Evolutionary conservation across 164 flowering plant species (phyloP), one percentile per base, ranked within the genome.

Genomic region (Macadamia tetraphylla): DNA sequence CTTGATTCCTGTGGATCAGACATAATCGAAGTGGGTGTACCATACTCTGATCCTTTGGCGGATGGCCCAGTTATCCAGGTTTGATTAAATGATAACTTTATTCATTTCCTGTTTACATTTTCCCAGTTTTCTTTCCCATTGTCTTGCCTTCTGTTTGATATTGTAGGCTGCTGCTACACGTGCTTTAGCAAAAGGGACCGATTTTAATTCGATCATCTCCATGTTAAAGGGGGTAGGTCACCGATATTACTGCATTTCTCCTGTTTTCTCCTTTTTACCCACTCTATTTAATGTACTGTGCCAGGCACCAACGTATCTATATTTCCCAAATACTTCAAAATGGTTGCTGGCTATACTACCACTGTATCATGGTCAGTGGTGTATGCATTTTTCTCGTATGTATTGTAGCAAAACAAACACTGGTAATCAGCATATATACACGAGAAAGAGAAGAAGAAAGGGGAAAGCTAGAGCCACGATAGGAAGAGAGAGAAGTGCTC

Each of bases 31-130:
- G 65, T 94, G 35, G 97, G 97, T 62, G 78, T 94, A 15, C 97
- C 97, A 1, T 91, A 90, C 62, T 94, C 97, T 67, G 97, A 94
- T 77, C 96, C 97, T 65, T 75, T 94, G 70, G 97, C 96, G 18
- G 97, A 91, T 85, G 98, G 98, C 63, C 98, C 98, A 48, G 96
- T 91, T 67, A 94, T 91, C 63, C 97, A 94, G 97, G 98, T 89
- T 42, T 55, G 67, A 15, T 10, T 58, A 17, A 42, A 8, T 59
- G 62, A n/a, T 64, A 32, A 5, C 3, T 58, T 75, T 60, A 31
- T 51, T 35, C 13, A 1, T 64, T 31, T 3, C 44, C 4, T 56
- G 40, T 35, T 35, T 35, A 35, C 40, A 35, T 35, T 2, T 35
- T 51, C 70, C n/a, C 15, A 51, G 3, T 66, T 42, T 3, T 70